Evolutionary conservation across 352 stramenopile species (phyloP).

Genomic region (Phytophthora rubi): DNA sequence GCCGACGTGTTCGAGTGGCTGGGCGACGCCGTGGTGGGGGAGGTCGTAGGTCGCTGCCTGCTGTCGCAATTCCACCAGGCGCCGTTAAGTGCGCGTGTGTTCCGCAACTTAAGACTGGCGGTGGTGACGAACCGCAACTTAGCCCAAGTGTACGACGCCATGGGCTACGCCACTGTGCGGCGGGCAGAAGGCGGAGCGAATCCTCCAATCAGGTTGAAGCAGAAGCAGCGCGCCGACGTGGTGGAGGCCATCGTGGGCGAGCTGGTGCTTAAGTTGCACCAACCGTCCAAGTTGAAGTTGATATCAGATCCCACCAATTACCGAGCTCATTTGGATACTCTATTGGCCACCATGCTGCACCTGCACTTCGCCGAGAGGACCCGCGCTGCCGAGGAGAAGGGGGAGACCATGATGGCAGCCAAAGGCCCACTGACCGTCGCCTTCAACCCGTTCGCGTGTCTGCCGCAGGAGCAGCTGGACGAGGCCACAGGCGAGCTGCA

Average conservation of each 20-base stretch:
- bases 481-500: constrained; percentile 62
- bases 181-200: not conserved
- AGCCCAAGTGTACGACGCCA: constrained; percentile 63
- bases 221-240: constrained; percentile 70
- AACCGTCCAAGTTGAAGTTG: constrained; percentile 3
- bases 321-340: constrained; percentile 52
- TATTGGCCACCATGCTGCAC: constrained; percentile 64
- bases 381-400: constrained; percentile 23
- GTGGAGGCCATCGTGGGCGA: constrained; percentile 75
- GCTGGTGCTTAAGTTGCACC: constrained; percentile 57
- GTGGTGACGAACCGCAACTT: constrained; percentile 81
- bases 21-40: constrained; percentile 76
- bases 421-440: constrained; percentile 51
- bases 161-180: constrained; percentile 55
- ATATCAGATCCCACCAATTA: constrained; percentile 14
- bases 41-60: constrained; percentile 68
- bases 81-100: constrained; percentile 67
- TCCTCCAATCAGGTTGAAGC: not conserved
- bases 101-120: constrained; percentile 64
- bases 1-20: constrained; percentile 82
- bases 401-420: constrained; percentile 23
- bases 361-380: constrained; percentile 62
- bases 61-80: constrained; percentile 67
- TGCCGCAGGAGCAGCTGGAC: constrained; percentile 67
- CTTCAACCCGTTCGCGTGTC: constrained; percentile 69